Evolutionary conservation across 345 rosid species (phyloP).

Genomic region (Eucalyptus tenuipes): DNA sequence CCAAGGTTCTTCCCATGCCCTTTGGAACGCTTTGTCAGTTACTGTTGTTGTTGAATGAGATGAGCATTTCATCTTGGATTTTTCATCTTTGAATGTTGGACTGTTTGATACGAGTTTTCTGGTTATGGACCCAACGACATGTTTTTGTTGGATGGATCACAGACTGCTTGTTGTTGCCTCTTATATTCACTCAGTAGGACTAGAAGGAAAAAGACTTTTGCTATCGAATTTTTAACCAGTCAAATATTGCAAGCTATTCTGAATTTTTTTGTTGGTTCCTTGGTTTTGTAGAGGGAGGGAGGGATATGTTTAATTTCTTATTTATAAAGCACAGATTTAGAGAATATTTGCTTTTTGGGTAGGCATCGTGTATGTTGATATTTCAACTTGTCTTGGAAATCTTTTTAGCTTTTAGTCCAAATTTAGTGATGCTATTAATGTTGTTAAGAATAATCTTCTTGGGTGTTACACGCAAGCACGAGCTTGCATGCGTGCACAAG

Average conservation of each 20-base stretch:
- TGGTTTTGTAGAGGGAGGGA: neutral
- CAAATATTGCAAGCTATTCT: neutral
- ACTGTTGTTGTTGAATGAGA: neutral
- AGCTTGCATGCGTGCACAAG: neutral
- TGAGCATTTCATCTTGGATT: neutral
- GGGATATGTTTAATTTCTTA: neutral
- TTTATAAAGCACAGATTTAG: neutral
- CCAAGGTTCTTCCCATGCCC: slow-evolving; percentile 34
- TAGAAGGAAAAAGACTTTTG: neutral
- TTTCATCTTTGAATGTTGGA: neutral
- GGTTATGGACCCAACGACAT: neutral
- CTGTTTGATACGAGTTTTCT: neutral
- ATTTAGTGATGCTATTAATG: neutral
- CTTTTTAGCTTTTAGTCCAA: neutral
- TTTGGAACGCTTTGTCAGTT: neutral
- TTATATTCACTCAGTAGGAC: neutral
- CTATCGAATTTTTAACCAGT: neutral
- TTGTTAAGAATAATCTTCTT: neutral
- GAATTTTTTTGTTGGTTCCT: neutral
- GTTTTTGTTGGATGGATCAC: neutral
- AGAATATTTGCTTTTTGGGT: neutral
- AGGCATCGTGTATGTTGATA: neutral
- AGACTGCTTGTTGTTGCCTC: neutral
- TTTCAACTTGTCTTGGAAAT: neutral
- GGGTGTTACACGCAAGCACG: neutral